Evolutionary conservation across 1,139 yeast species (phyloP).

Genomic region (Saccharomyces hybrid): DNA sequence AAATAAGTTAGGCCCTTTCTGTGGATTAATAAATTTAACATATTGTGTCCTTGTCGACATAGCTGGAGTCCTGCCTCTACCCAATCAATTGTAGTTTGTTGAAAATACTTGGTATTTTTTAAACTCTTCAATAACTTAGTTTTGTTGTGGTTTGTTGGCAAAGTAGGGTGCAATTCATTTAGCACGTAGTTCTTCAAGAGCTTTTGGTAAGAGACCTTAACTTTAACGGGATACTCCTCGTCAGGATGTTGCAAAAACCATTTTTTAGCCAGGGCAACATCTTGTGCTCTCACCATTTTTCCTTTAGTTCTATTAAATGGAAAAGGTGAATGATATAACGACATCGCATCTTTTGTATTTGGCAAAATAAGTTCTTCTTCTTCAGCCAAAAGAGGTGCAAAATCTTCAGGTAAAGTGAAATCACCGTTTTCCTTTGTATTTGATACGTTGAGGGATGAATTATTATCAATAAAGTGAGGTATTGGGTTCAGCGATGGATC

Average conservation of each 20-base stretch:
- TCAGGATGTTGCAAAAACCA: constrained; percentile 76
- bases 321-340: constrained; percentile 69
- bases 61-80: constrained; percentile 95
- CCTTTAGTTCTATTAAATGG: constrained; percentile 80
- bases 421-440: constrained; percentile 20
- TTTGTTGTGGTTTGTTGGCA: constrained; percentile 39
- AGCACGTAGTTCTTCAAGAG: constrained; percentile 65
- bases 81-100: constrained; percentile 92
- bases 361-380: constrained; percentile 39
- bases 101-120: constrained; percentile 77
- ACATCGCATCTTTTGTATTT: constrained; percentile 51
- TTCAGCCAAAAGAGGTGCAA: constrained; percentile 44
- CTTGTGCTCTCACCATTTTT: constrained; percentile 72
- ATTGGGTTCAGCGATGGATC: constrained; percentile 53
- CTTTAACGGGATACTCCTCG: constrained; percentile 57
- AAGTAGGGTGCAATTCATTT: constrained; percentile 53
- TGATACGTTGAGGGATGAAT: constrained; percentile 13
- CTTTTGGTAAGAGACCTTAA: constrained; percentile 80
- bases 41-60: constrained; percentile 87
- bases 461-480: constrained; percentile 29
- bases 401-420: constrained; percentile 35
- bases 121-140: constrained; percentile 58
- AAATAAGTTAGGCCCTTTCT: constrained; percentile 85
- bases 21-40: constrained; percentile 85
- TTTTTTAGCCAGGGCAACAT: constrained; percentile 71